Evolutionary conservation across 805 yeast genomes (phyloP).

Genomic region (Scheffersomyces coipomensis): DNA sequence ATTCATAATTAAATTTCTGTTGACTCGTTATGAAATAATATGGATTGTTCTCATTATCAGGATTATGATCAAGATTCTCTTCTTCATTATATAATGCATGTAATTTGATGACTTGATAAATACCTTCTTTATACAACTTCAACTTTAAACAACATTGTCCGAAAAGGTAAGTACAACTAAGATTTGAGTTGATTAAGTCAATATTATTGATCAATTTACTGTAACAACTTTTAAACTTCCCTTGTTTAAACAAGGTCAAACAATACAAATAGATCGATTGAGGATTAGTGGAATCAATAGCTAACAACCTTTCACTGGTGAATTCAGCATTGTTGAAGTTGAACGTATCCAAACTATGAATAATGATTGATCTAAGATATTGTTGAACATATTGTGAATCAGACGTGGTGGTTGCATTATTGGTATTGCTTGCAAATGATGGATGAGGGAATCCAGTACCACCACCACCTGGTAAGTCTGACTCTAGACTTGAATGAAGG

Average conservation of each 20-base stretch:
- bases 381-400: slow-evolving; percentile 26
- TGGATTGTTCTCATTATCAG: slow-evolving; percentile 1
- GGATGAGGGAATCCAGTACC: too few relatives aligned
- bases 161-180: slow-evolving; percentile 75
- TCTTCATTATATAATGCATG: slow-evolving; percentile 3
- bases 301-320: slow-evolving; percentile 76
- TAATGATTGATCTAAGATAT: slow-evolving; percentile 55
- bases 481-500: too few relatives aligned
- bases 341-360: slow-evolving; percentile 72
- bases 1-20: slow-evolving; percentile 36
- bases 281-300: slow-evolving; percentile 53
- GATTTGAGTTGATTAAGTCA: slow-evolving; percentile 46
- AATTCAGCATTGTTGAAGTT: slow-evolving; percentile 76
- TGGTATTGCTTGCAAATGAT: too few relatives aligned
- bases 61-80: background rate
- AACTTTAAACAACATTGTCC: slow-evolving; percentile 65
- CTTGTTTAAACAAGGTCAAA: slow-evolving; percentile 57
- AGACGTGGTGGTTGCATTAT: too few relatives aligned
- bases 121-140: slow-evolving; percentile 59
- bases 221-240: slow-evolving; percentile 62
- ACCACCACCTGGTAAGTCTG: too few relatives aligned
- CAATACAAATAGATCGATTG: slow-evolving; percentile 72
- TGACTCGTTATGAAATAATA: slow-evolving; percentile 16
- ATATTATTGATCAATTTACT: slow-evolving; percentile 25
- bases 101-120: slow-evolving; percentile 38